Base-by-base conservation (phyloP, 2,329 filamentous ascomycete genomes). In the Claviceps digitariae region DNA sequence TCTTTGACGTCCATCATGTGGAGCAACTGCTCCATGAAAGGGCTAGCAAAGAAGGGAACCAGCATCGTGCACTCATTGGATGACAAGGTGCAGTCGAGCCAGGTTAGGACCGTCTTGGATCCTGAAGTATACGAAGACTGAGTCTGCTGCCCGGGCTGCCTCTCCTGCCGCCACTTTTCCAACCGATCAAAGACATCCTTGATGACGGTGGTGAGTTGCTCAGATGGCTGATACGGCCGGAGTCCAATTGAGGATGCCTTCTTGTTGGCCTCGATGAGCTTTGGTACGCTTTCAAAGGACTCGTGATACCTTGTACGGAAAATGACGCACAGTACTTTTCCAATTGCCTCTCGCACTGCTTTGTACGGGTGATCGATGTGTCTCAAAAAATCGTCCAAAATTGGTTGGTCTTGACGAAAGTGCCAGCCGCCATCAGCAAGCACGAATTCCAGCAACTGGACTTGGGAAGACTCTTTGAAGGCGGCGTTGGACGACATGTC, bases 1-100 rank as follows among this genome's bases (percentile, higher is more conserved):
- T 98, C 93, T 68, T 97, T 97, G 66, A 98, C 89, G 64, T 98
- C 93, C 91, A 98, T 98, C 93, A 98, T 98, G 73, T 98, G 90
- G 51, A 98, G 74, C 15, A 98, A 79, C 66, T 96, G 87, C 62
- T 93, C 87, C 67, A 95, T 93, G 64, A 97, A 91, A 0, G 86
- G 77, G 38, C 87, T 79, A 0, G 90, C 86, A 74, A 98, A 97
- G 77, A 96, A 97, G 3, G 84, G 82, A 20, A 94, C 82, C 15
- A 98, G 79, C 64, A 93, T 86, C 0, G 83, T 95, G 69, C 93
- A 98, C 66, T 97, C 93, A 58, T 94, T 87, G 0, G 89, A 95
- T 2, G 87, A 89, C 3, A 98, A 75, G 17, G 89, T 93, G 49
- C 83, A 86, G 69, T 98, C 93, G 5, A 98, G 81, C 93, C 93